Evolutionary conservation across 2,329 filamentous ascomycete species (phyloP).

Genomic region (Aspergillus tubingensis): DNA sequence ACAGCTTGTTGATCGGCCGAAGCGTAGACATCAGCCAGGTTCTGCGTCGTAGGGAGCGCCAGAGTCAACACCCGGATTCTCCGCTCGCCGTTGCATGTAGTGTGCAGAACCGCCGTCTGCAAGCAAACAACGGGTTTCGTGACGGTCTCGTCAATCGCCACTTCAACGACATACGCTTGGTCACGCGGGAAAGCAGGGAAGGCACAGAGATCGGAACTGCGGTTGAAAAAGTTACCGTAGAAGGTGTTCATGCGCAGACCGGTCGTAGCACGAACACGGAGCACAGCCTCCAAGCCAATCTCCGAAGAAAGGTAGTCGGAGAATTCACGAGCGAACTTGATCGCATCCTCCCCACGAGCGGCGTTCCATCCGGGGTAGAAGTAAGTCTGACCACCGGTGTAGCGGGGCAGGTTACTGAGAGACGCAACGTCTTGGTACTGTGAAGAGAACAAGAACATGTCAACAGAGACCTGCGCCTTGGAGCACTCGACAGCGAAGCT

Average conservation of each 20-base stretch:
- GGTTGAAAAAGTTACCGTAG: slow-evolving; percentile 99
- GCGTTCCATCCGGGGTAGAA: slow-evolving; percentile 99
- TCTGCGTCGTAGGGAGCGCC: slow-evolving; percentile 88
- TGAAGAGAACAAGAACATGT: slow-evolving; percentile 96
- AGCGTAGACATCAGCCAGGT: slow-evolving; percentile 86
- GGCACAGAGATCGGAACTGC: slow-evolving; percentile 93
- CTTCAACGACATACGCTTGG: slow-evolving; percentile 96
- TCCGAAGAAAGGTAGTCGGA: slow-evolving; percentile 96
- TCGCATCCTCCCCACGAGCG: slow-evolving; percentile 87
- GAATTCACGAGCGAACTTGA: slow-evolving; percentile 97
- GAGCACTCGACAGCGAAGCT: slow-evolving; percentile 98
- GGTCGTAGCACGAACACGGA: slow-evolving; percentile 91
- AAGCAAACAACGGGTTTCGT: slow-evolving; percentile 89
- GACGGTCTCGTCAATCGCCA: slow-evolving; percentile 93
- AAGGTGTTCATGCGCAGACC: slow-evolving; percentile 96
- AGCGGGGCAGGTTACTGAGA: slow-evolving; percentile 89
- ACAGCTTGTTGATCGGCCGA: slow-evolving; percentile 94
- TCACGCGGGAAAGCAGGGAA: slow-evolving; percentile 98
- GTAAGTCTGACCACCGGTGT: slow-evolving; percentile 96
- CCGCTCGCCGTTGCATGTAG: slow-evolving; percentile 94
- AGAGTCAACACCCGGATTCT: slow-evolving; percentile 93
- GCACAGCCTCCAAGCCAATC: slow-evolving; percentile 92
- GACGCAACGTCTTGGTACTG: slow-evolving; percentile 98
- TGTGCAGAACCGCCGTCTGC: slow-evolving; percentile 93
- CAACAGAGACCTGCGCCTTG: slow-evolving; percentile 97